Base-by-base conservation (phyloP, 83 land plant species). In the Picea abies region DNA sequence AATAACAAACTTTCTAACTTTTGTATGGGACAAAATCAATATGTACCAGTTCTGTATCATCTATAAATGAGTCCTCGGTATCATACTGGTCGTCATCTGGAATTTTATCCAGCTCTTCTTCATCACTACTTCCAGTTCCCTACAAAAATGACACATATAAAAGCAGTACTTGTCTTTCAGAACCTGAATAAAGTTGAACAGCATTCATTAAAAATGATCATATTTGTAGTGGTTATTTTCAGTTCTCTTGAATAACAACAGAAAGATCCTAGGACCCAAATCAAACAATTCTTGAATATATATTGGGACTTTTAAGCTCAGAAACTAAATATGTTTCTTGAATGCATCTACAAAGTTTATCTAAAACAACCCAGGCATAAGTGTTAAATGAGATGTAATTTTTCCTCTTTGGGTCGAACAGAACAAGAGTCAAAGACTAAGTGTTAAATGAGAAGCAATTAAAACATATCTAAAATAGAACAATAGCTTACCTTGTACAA, bases 21-120 rank as follows among this genome's bases (percentile, higher is more conserved):
- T 29, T 14, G 22, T 16, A 32, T 23, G 47, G 32, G 58, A 12
- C 15, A 23, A 52, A 52, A 76, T 49, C 37, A 76, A 76, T 25
- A 49, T 89, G 8, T 79, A 98, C 99, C 97, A 98, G 86, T 79
- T 98, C 96, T 65, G 90, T 85, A 83, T 98, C 99, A 87, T 98
- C 99, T 25, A 98, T 98, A 67, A 98, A 98, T 63, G 98, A 93
- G 85, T 98, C 99, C 79, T 98, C 99, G 4, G 99, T 98, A 84
- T 98, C 95, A 84, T 96, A 98, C 75, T 96, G 96, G 89, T 96
- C 97, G 86, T 98, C 99, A 83, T 98, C 99, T n/a, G 98, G 98
- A 63, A 82, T 37, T 77, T 87, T 92, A 86, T 89, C 88, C 62
- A 90, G 88, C 72, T 88, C 96, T 73, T 90, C 98, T 49, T 92